Evolutionary conservation across 2,329 filamentous ascomycete species (phyloP), one percentile per base, ranked within the genome.

Genomic region (Ilyonectria mors-panacis): DNA sequence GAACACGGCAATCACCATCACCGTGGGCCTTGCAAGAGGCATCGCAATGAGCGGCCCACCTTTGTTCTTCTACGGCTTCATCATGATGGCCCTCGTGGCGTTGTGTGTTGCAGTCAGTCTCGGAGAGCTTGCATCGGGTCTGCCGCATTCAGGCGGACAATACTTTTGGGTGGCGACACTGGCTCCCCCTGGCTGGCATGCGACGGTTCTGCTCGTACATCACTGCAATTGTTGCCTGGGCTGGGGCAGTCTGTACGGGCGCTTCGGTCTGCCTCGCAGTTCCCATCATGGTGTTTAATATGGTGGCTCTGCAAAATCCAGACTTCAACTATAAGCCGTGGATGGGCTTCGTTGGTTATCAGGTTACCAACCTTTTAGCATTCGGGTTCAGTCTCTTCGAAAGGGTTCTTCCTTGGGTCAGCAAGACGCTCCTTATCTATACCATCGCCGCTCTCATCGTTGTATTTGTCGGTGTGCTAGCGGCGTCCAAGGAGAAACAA

Each of bases 51-150:
- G 65, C 12, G 67, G 65, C 1, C 51, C 64, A 2, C 47, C 45
- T 1, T 44, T 59, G 10, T 56, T 69, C 26, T 65, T 69, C 21
- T 69, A 63, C 23, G 67, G 67, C 44, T 53, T 61, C 37, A 56
- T 68, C 56, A 15, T 65, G 2, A 58, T 65, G 13, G 56, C 50
- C 23, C 4, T 44, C n/a, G 33, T 65, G 3, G 59, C 39, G 8
- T 28, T 65, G 3, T 39, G 48, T 15, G 42, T 56, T 15, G 63
- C 63, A 4, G 30, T 42, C 5, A 60, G 35, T n/a, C 50, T 65
- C 4, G 59, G 35, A 10, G 63, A 65, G 19, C 21, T 65, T 5
- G 56, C 56, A 1, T 60, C 47, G 15, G 57, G 42, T 15, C 42
- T 60, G 57, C 63, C 57, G 12, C 51, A 65, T 42, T 19, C 63